Evolutionary conservation across 2,329 filamentous ascomycete species (phyloP).

Genomic region (Aureobasidium uvarum): DNA sequence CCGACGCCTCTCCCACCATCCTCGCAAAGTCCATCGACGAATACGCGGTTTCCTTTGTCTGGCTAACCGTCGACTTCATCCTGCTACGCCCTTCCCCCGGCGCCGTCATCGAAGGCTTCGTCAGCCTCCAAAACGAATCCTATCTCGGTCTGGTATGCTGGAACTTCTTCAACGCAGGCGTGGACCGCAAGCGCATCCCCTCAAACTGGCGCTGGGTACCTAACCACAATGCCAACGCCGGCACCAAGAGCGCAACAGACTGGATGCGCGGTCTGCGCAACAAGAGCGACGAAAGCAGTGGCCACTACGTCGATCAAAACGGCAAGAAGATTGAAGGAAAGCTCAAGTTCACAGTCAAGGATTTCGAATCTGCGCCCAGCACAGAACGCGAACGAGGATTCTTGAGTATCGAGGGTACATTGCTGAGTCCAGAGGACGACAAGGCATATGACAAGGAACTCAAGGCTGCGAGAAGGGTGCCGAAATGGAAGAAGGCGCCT

Average conservation of each 20-base stretch:
- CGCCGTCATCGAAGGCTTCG: constrained; percentile 71
- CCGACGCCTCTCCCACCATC: constrained; percentile 36
- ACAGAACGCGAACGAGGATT: constrained; percentile 72
- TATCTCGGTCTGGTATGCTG: constrained; percentile 87
- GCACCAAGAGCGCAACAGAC: constrained; percentile 25
- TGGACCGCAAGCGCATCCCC: constrained; percentile 74
- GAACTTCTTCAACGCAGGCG: constrained; percentile 87
- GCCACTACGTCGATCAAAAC: constrained; percentile 71
- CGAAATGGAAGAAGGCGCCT: constrained; percentile 26
- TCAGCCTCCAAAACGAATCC: constrained; percentile 84
- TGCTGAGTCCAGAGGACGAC: constrained; percentile 70
- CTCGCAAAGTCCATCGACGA: constrained; percentile 63
- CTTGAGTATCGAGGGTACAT: constrained; percentile 83
- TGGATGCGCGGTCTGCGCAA: constrained; percentile 26
- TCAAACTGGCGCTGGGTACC: constrained; percentile 76
- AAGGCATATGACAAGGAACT: constrained; percentile 57
- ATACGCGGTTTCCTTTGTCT: constrained; percentile 81
- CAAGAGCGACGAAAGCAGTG: constrained; percentile 56
- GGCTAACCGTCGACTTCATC: constrained; percentile 83
- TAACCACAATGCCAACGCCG: constrained; percentile 43
- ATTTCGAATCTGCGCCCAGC: constrained; percentile 69
- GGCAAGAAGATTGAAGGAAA: constrained; percentile 69
- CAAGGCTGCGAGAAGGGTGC: constrained; percentile 29
- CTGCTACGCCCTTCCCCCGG: constrained; percentile 75
- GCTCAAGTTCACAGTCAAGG: constrained; percentile 74